phyloP scores from a whole-genome alignment of 1,284 basidiomycete genomes.

The Irpex lacteus region DNA sequence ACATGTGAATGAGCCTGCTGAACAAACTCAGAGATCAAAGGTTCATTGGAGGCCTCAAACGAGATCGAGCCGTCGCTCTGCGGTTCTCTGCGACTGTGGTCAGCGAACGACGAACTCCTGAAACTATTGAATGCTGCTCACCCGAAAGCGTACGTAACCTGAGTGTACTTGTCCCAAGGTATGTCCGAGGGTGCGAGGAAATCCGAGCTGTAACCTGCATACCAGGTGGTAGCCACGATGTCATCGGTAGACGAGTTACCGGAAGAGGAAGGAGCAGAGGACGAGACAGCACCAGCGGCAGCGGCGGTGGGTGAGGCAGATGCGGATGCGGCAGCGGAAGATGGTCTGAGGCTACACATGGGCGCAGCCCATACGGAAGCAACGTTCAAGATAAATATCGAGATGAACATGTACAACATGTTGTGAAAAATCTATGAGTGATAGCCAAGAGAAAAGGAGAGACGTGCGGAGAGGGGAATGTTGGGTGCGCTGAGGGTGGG shows the following conservation, averaged over 20 bases:
- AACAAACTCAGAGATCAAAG: slow-evolving; percentile 51
- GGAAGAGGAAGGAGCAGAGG: slow-evolving; percentile 5
- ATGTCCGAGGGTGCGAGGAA: slow-evolving; percentile 41
- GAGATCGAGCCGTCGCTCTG: slow-evolving; percentile 44
- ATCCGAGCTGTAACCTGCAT: slow-evolving; percentile 50
- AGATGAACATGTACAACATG: slow-evolving; percentile 24
- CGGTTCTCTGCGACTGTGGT: slow-evolving; percentile 32
- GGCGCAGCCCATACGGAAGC: slow-evolving; percentile 30
- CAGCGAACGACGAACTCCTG: slow-evolving; percentile 41
- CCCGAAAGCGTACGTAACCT: slow-evolving; percentile 59
- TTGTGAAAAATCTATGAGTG: slow-evolving; percentile 8
- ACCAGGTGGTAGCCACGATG: slow-evolving; percentile 52
- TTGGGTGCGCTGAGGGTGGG: neutral
- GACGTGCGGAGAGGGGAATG: neutral
- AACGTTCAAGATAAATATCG: slow-evolving; percentile 22
- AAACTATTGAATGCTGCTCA: slow-evolving; percentile 39
- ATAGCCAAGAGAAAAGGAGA: slow-evolving; percentile 4
- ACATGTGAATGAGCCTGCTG: slow-evolving; percentile 53
- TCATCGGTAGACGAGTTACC: slow-evolving; percentile 16
- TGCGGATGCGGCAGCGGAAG: slow-evolving; percentile 12
- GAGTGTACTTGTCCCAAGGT: slow-evolving; percentile 55
- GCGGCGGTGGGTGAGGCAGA: slow-evolving; percentile 9
- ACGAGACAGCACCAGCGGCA: slow-evolving; percentile 6
- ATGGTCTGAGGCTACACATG: slow-evolving; percentile 24
- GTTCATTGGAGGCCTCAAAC: slow-evolving; percentile 39